phyloP scores from a whole-genome alignment of 345 rosid genomes.

The Citrus australasica region DNA sequence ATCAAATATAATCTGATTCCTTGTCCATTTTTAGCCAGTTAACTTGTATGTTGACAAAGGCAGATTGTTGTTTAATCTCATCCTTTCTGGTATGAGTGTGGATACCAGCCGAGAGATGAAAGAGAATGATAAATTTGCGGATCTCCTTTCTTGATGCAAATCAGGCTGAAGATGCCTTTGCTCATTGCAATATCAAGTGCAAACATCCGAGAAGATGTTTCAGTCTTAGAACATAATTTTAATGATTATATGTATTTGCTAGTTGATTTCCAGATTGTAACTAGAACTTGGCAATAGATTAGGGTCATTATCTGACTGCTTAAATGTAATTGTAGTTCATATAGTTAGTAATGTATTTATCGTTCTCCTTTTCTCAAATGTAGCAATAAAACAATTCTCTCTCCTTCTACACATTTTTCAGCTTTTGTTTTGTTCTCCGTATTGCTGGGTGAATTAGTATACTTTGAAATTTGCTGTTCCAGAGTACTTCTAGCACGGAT shows the following conservation, averaged over 20 bases:
- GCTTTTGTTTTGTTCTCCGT: background rate
- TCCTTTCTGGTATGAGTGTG: background rate
- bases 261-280: background rate
- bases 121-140: background rate
- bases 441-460: too few relatives aligned
- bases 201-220: background rate
- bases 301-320: background rate
- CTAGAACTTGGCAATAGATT: background rate
- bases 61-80: background rate
- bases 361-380: background rate
- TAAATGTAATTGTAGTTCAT: background rate
- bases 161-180: background rate
- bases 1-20: background rate
- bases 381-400: background rate
- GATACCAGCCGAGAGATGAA: background rate
- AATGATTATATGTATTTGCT: background rate
- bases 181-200: background rate
- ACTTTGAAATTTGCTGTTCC: too few relatives aligned
- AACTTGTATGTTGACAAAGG: constrained; percentile 1
- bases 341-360: background rate
- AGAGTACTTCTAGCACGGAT: too few relatives aligned
- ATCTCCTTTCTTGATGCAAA: background rate
- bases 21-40: background rate
- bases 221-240: background rate
- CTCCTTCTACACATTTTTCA: background rate